Evolutionary conservation across 805 yeast species (phyloP).

Genomic region (Yamadazyma laniorum): DNA sequence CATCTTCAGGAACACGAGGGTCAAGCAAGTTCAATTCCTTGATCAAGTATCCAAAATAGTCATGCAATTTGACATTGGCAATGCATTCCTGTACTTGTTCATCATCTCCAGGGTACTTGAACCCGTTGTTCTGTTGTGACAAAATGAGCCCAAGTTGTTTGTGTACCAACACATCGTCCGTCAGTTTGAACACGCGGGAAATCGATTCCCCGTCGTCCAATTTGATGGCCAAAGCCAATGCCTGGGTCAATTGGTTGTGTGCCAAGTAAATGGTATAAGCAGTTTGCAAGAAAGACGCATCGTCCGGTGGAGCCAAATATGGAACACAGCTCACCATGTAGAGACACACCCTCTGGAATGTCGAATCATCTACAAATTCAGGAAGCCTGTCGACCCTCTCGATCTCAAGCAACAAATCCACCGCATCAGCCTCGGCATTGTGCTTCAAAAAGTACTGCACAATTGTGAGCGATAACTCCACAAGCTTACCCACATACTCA

Average conservation of each 20-base stretch:
- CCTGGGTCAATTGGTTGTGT: constrained; percentile 81
- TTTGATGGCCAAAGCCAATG: constrained; percentile 83
- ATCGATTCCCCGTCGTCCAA: constrained; percentile 80
- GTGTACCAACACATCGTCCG: constrained; percentile 69
- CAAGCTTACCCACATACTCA: constrained; percentile 40
- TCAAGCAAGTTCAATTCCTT: constrained; percentile 85
- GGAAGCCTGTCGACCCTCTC: constrained; percentile 83
- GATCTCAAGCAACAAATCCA: constrained; percentile 85
- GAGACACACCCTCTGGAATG: constrained; percentile 85
- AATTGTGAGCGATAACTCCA: constrained; percentile 68
- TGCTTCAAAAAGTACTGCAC: constrained; percentile 89
- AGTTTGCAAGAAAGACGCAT: constrained; percentile 76
- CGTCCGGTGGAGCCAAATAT: constrained; percentile 92
- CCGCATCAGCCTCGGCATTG: constrained; percentile 98
- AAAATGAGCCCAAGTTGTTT: constrained; percentile 89
- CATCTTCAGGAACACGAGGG: constrained; percentile 93
- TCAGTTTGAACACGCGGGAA: constrained; percentile 75
- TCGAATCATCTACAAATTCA: constrained; percentile 78
- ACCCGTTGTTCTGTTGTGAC: constrained; percentile 82
- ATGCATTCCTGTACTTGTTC: constrained; percentile 80
- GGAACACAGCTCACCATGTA: constrained; percentile 98
- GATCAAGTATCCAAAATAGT: constrained; percentile 74
- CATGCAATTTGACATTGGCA: constrained; percentile 74
- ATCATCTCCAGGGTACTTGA: constrained; percentile 57
- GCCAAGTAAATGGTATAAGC: constrained; percentile 83